Evolutionary conservation across 306 rosid genomes (phyloP).

Genomic region (Citrullus mucosospermus): DNA sequence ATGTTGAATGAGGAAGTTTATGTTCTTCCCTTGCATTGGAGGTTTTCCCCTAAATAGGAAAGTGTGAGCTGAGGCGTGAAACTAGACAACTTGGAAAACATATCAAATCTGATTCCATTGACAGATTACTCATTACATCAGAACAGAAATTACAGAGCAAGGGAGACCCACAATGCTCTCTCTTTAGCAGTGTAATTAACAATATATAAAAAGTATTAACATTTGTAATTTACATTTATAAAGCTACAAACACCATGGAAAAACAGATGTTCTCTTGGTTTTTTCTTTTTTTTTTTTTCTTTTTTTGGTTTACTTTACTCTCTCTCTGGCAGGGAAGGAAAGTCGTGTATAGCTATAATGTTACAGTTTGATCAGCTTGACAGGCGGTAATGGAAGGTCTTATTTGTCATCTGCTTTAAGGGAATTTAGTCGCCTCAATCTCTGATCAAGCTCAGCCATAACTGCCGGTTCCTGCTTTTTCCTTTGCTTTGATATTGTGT

Average conservation of each 20-base stretch:
- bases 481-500: conserved; percentile 85
- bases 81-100: neutral
- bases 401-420: conserved; percentile 41
- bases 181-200: conserved; percentile 19
- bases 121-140: conserved; percentile 2
- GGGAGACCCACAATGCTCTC: conserved; percentile 18
- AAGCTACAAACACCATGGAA: conserved; percentile 36
- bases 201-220: conserved; percentile 13
- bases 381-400: neutral
- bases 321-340: conserved; percentile 11
- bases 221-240: conserved; percentile 40
- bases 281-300: neutral
- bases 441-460: conserved; percentile 88
- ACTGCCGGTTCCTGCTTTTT: conserved; percentile 98
- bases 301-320: conserved; percentile 11
- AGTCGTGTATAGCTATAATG: conserved; percentile 16
- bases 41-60: neutral
- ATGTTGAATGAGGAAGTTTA: neutral
- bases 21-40: neutral
- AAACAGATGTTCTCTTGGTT: neutral
- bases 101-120: neutral
- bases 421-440: conserved; percentile 68
- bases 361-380: conserved; percentile 17
- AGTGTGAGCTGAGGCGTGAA: neutral
- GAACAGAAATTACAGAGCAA: conserved; percentile 21